Base-by-base conservation (phyloP, 2,329 filamentous ascomycete genomes). In the Chrysoporthe austroafricana region DNA sequence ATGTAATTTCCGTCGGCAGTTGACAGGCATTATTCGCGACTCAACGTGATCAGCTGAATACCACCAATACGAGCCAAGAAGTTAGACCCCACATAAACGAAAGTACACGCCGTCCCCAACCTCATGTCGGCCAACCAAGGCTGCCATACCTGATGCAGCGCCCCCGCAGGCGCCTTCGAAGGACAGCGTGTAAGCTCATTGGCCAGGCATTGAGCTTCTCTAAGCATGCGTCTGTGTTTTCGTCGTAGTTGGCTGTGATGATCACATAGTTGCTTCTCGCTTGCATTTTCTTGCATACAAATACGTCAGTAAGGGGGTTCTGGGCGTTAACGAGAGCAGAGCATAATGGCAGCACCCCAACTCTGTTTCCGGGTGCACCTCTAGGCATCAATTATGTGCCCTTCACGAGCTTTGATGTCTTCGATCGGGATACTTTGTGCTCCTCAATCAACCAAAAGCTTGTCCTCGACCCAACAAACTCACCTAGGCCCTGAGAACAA, bases 121-220 rank as follows among this genome's bases (percentile, higher is more conserved):
- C 44, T 36, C 46, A 13, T 54, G 18, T 26, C 42, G 46, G 34
- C 46, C 61, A 63, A 63, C 46, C 14, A 62, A 54, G 43, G 11
- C 16, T 42, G 57, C 26, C 64, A 68, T 39, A 42, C 44, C 64
- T 67, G 64, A 61, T 44, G 60, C 26, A 32, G 60, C n/a, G 43
- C 34, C 58, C 66, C 66, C 63, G 63, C 60, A 64, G 14, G n/a
- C 16, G 32, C 39, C 16, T 48, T 52, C 34, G 14, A 18, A 3
- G 34, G 13, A 50, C 34, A 58, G 21, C 9, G 26, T 64, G 46
- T 67, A 69, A 67, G 50, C 50, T 64, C 64, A 67, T 67, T 69
- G 60, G 67, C 36, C 64, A 59, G 64, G 59, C 34, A 21, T 18
- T 13, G n/a, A 9, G 21, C 32, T 9, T n/a, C 21, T 21, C 18